Evolutionary conservation across 2,329 filamentous ascomycete genomes (phyloP), one percentile per base, ranked within the genome.

Genomic region (Cucurbitaria berberidis): DNA sequence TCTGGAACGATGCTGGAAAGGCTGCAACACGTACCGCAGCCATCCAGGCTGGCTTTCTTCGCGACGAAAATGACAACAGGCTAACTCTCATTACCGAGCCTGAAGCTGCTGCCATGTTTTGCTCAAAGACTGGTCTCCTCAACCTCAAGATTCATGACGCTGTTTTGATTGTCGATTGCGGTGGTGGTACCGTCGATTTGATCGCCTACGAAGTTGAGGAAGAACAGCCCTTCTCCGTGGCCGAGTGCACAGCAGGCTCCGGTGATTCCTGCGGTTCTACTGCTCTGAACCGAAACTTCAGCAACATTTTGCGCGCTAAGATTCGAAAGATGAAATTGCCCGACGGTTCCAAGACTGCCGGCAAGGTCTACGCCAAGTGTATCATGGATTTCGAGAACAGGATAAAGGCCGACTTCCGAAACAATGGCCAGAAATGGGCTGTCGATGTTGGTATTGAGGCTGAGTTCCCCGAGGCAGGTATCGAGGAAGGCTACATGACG

Each of bases 351-450:
- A 96, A 93, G 79, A 98, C 92, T 2, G 93, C 95, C n/a, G 93
- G 93, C 38, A 92, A 93, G 77, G 95, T 99, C 48, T 98, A 98
- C 76, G 93, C 93, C 64, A 98, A 98, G 81, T 98, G 93, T 76
- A 98, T 99, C 78, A 98, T 98, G 93, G 95, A 99, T 78, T 99
- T 99, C 70, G 95, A 99, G 81, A 98, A 98, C 84, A 84, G 95
- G 76, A 97, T 99, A 84, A 99, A 99, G 83, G 95, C 95, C 44
- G 95, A 98, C 77, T 99, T 99, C 88, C 87, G 95, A 62, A 98
- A 98, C 81, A 98, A 97, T 76, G 93, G 93, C 44, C 93, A 98
- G 77, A 98, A 98, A 77, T 98, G 95, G 95, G 95, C 95, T 39
- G 93, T 98, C 18, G 95, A 99, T 74, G 95, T 99, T 44, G 95